Evolutionary conservation across 352 stramenopile genomes (phyloP).

Genomic region (Phytopythium kandeliae): DNA sequence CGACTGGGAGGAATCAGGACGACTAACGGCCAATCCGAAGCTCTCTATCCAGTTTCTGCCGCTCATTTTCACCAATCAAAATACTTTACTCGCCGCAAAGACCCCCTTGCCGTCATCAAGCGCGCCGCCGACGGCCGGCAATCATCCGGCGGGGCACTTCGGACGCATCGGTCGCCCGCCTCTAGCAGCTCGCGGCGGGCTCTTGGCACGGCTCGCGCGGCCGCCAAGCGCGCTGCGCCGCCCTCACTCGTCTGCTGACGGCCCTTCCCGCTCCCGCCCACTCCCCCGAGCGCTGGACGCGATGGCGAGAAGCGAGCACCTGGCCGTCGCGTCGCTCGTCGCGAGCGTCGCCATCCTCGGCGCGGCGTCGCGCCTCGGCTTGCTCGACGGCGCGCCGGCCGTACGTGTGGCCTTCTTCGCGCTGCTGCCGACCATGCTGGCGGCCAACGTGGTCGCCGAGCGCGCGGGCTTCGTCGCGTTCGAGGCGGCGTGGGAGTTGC

Average conservation of each 20-base stretch:
- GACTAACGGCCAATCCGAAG: too few relatives aligned
- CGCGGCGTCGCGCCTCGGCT: neutral
- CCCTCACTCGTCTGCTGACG: neutral
- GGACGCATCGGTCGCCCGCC: too few relatives aligned
- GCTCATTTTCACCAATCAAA: too few relatives aligned
- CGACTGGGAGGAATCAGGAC: too few relatives aligned
- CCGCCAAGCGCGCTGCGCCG: too few relatives aligned
- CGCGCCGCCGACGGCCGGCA: too few relatives aligned
- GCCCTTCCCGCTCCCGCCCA: neutral
- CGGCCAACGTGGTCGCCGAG: slow-evolving; percentile 36
- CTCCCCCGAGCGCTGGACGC: neutral
- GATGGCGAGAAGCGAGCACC: slow-evolving; percentile 29
- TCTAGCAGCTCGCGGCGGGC: too few relatives aligned
- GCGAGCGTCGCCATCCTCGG: slow-evolving; percentile 22
- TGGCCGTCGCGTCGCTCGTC: slow-evolving; percentile 18
- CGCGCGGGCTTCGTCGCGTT: slow-evolving; percentile 20
- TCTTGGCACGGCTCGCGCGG: too few relatives aligned
- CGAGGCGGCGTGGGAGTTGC: slow-evolving; percentile 22
- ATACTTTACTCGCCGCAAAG: too few relatives aligned
- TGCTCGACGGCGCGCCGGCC: slow-evolving; percentile 10
- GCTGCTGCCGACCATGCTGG: slow-evolving; percentile 39
- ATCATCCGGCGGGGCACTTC: too few relatives aligned
- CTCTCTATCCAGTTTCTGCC: too few relatives aligned
- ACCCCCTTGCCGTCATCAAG: too few relatives aligned
- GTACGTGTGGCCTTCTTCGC: slow-evolving; percentile 47